A percentile compares a stretch with the other conserved stretches of the same genome.
phyloP scores from a whole-genome alignment of 2,329 filamentous ascomycete genomes.

The Penicillium sclerotigenum region DNA sequence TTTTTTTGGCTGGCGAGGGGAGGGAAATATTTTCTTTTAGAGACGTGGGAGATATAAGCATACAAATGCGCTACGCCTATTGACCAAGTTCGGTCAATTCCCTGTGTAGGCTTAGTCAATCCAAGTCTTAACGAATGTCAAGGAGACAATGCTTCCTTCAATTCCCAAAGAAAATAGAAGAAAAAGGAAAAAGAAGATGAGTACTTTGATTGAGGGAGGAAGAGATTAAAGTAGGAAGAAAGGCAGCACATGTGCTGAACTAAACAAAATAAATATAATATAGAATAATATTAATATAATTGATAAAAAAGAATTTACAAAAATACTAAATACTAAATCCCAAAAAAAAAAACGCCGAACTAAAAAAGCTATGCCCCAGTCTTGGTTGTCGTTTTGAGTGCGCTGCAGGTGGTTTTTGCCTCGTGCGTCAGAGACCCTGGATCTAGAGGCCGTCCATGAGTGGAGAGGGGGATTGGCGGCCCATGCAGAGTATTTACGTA shows the following conservation, averaged over 20 bases:
- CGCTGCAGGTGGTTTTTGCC: constrained; percentile 43
- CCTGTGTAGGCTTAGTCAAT: neutral
- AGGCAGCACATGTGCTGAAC: constrained; percentile 27
- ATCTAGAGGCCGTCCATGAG: constrained; percentile 35
- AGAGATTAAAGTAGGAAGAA: constrained; percentile 23
- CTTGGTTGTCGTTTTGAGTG: constrained; percentile 40
- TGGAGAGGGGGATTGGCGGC: constrained; percentile 35
- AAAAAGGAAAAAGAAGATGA: constrained; percentile 11
- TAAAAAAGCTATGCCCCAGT: constrained; percentile 21
- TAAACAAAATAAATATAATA: constrained; percentile 9
- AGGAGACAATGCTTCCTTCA: constrained; percentile 22
- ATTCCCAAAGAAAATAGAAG: constrained; percentile 12
- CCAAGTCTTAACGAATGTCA: constrained; percentile 25
- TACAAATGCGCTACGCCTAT: neutral
- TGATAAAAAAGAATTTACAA: constrained; percentile 12
- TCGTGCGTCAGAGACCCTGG: constrained; percentile 44
- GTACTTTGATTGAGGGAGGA: constrained; percentile 12
- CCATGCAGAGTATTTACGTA: constrained; percentile 30
- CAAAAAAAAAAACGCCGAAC: constrained; percentile 7
- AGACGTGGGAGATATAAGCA: neutral
- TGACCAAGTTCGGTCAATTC: constrained; percentile 8
- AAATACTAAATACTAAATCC: neutral
- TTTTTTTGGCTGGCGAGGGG: too few species aligned
- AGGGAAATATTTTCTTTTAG: neutral
- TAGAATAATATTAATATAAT: neutral